Conservation (phyloP, 768 basidiomycete species). For the Flagelloscypha sp. region DNA sequence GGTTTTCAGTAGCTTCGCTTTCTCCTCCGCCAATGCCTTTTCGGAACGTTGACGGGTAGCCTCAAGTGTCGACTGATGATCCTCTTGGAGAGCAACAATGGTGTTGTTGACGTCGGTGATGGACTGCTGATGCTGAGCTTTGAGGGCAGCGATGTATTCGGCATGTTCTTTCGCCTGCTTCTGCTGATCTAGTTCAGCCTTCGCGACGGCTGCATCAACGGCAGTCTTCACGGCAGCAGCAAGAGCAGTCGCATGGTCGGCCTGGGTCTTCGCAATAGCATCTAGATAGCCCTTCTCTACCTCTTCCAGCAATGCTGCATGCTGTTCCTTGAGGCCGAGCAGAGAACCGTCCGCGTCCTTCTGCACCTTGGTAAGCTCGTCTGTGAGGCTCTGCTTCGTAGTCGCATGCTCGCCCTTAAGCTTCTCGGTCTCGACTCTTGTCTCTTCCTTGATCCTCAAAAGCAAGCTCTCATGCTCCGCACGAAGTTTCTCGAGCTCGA, state of each 20-base stretch:
- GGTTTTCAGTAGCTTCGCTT: slow-evolving; percentile 31
- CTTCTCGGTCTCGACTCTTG: slow-evolving; percentile 40
- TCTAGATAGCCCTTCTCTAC: slow-evolving; percentile 48
- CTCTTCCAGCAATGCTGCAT: slow-evolving; percentile 45
- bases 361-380: slow-evolving; percentile 27
- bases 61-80: slow-evolving; percentile 28
- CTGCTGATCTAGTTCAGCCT: slow-evolving; percentile 29
- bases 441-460: slow-evolving; percentile 47
- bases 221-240: slow-evolving; percentile 19
- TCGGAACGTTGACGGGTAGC: slow-evolving; percentile 24
- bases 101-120: slow-evolving; percentile 31
- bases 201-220: slow-evolving; percentile 21
- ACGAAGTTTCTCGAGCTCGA: slow-evolving; percentile 52
- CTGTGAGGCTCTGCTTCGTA: slow-evolving; percentile 35
- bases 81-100: slow-evolving; percentile 28
- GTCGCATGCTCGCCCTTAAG: slow-evolving; percentile 35
- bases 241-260: slow-evolving; percentile 36
- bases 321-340: slow-evolving; percentile 43
- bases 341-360: slow-evolving; percentile 43
- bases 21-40: slow-evolving; percentile 35
- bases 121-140: slow-evolving; percentile 40
- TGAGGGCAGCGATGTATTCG: slow-evolving; percentile 29
- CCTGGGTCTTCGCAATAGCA: slow-evolving; percentile 42
- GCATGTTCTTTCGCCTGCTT: slow-evolving; percentile 32
- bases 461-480: slow-evolving; percentile 49